Conservation (phyloP, 2,329 filamentous ascomycete species). For the Botrytis deweyae region DNA sequence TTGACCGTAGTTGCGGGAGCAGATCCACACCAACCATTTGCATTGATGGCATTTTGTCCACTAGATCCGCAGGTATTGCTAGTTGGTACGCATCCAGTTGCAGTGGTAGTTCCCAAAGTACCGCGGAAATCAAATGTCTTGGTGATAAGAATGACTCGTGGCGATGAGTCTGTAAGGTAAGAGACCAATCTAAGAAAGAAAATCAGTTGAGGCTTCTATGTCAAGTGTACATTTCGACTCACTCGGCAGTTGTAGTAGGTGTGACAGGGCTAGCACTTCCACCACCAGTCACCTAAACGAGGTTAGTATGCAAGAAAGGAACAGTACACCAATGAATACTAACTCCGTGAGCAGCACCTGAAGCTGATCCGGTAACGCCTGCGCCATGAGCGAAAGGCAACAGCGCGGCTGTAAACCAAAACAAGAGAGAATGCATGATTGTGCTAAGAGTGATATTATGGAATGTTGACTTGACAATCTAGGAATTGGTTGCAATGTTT, state of each 20-base stretch:
- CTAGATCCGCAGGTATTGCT: constrained; percentile 22
- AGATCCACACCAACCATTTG: constrained; percentile 24
- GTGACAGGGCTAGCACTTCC: constrained; percentile 51
- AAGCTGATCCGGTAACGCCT: constrained; percentile 13
- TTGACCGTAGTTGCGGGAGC: constrained; percentile 13
- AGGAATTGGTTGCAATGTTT: neutral
- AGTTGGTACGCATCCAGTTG: constrained; percentile 17
- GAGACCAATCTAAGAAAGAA: constrained; percentile 50
- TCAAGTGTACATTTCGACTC: neutral
- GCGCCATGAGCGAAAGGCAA: constrained; percentile 12
- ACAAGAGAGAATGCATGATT: constrained; percentile 8
- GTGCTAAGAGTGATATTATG: neutral
- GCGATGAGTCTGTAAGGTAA: constrained; percentile 53
- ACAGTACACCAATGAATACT: neutral
- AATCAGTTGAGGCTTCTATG: neutral
- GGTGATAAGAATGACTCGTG: constrained; percentile 58
- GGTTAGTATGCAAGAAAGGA: neutral
- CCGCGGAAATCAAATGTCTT: constrained; percentile 42
- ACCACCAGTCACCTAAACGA: constrained; percentile 51
- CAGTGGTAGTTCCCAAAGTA: constrained; percentile 23
- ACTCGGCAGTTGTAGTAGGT: constrained; percentile 15
- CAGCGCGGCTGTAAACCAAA: constrained; percentile 9
- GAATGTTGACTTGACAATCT: neutral
- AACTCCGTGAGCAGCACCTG: constrained; percentile 16
- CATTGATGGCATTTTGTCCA: constrained; percentile 26